Evolutionary conservation across 257 asterid species (phyloP).

Genomic region (Ajuga chamaepitys): DNA sequence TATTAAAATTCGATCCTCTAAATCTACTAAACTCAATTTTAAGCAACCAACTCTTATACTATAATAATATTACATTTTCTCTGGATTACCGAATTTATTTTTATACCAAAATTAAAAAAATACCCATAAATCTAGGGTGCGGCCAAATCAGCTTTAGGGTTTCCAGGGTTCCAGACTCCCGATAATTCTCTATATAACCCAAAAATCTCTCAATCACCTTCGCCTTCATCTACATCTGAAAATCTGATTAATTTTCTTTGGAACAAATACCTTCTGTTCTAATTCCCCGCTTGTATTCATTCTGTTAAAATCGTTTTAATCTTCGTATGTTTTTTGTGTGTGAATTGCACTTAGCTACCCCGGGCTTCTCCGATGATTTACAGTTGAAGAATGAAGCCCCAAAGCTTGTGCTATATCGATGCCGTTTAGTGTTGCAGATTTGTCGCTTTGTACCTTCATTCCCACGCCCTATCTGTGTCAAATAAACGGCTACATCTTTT

Average conservation of each 20-base stretch:
- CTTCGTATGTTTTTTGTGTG: not conserved
- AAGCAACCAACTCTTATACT: no score
- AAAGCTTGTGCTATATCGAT: slow-evolving; percentile 75
- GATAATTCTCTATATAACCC: not conserved
- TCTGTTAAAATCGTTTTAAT: not conserved
- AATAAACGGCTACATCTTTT: slow-evolving; percentile 42
- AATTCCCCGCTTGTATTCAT: not conserved
- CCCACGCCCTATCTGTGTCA: slow-evolving; percentile 67
- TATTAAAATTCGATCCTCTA: no score
- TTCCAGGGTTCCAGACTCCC: not conserved
- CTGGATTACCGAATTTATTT: no score
- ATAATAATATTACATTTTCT: no score
- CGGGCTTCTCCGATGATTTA: slow-evolving; percentile 66
- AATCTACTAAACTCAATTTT: no score
- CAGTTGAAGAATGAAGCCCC: slow-evolving; percentile 56
- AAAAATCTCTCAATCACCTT: not conserved
- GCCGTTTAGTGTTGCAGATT: slow-evolving; percentile 90
- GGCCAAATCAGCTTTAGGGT: not conserved
- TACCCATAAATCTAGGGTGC: no score
- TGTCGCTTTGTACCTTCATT: slow-evolving; percentile 36
- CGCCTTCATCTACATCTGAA: not conserved
- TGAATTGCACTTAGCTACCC: slow-evolving; percentile 70
- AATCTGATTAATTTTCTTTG: not conserved
- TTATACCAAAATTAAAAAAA: no score
- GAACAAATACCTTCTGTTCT: not conserved